phyloP scores from a whole-genome alignment of 257 asterid genomes.

The Ligustrum vulgare region DNA sequence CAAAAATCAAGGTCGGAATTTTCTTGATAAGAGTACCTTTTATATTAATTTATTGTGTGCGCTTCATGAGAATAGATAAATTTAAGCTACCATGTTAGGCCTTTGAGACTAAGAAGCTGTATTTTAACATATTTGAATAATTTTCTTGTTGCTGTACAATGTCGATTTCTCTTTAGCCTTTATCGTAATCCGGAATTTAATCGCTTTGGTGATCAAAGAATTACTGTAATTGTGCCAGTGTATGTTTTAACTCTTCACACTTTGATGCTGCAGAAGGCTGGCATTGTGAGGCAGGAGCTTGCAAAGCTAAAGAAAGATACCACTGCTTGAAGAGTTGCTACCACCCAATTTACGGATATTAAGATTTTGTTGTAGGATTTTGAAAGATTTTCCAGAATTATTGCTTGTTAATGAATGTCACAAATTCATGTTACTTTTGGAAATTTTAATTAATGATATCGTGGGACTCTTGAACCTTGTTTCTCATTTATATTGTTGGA shows the following conservation, averaged over 20 bases:
- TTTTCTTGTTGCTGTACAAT: neutral
- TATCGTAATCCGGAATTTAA: neutral
- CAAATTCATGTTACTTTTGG: neutral
- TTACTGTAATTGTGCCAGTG: neutral
- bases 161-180: neutral
- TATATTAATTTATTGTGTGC: neutral
- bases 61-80: neutral
- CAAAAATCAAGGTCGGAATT: slow-evolving; percentile 71
- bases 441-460: neutral
- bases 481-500: no score
- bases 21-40: neutral
- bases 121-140: no score
- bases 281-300: slow-evolving; percentile 85
- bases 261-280: slow-evolving; percentile 65
- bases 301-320: slow-evolving; percentile 68
- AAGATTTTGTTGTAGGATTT: slow-evolving; percentile 13
- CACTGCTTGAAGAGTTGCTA: slow-evolving; percentile 30
- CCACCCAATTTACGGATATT: neutral
- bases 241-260: neutral
- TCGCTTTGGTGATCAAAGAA: neutral
- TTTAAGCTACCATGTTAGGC: neutral
- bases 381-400: slow-evolving; percentile 2
- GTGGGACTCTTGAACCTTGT: no score
- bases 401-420: slow-evolving; percentile 19
- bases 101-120: no score